Base-by-base conservation (phyloP, 495 filamentous ascomycete species). In the Terfezia boudieri region DNA sequence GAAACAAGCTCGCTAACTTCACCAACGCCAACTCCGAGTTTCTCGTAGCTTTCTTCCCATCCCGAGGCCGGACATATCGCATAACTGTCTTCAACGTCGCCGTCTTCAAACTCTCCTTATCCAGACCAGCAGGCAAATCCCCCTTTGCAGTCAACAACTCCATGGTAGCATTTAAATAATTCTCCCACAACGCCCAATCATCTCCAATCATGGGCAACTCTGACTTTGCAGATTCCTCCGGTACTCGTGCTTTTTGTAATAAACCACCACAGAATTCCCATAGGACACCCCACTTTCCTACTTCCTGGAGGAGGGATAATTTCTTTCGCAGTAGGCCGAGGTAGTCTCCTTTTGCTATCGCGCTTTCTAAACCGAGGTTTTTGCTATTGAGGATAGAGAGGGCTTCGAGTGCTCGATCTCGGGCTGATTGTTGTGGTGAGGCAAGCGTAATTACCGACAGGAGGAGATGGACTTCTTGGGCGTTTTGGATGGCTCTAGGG, bases 101-200 rank as follows among this genome's bases (percentile, higher is more conserved):
- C 43, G 54, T 59, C 11, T 20, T 51, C 11, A 22, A 12, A n/a
- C 12, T 26, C n/a, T 20, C 9, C 49, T 5, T 26, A 51, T 26
- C 22, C 49, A 12, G 4, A 11, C 63, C 59, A 9, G 57, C 62
- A 9, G 50, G 46, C 51, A 64, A 61, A 36, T 64, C 60, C 20
- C 61, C 62, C 8, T 55, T 53, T 16, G 59, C 64, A 46, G 4
- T 5, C 17, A 61, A 64, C 6, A 65, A 59, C 49, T 65, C 43
- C 71, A 62, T 57, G 37, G 62, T 59, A 35, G 67, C 62, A 20
- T 56, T 59, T 14, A 69, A 56, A 52, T 72, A 57, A 2, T 59
- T 62, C n/a, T 71, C 67, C 77, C 77, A 80, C 36, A 76, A 67
- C 49, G 63, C 68, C 74, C 76, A 79, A 53, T 79, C 74, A 62